phyloP scores from a whole-genome alignment of 345 rosid genomes.

The Raphanus raphanistrum region DNA sequence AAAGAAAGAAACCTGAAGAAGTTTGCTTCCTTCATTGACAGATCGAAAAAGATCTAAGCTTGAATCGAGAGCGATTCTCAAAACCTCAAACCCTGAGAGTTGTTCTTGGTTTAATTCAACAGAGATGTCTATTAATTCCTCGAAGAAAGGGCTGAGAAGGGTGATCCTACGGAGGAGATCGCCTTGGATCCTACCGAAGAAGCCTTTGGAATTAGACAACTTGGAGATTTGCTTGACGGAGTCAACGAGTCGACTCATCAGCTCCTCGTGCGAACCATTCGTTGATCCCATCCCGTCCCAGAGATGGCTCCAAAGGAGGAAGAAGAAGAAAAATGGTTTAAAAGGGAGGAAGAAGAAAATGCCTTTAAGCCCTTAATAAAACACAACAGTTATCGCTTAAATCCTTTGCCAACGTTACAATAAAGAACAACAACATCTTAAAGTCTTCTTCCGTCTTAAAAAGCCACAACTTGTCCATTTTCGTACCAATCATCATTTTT shows the following conservation, averaged over 20 bases:
- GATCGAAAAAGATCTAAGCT: conserved; percentile 62
- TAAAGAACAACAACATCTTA: neutral
- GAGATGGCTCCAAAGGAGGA: conserved; percentile 4
- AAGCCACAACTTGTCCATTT: conserved; percentile 19
- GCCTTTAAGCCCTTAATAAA: neutral
- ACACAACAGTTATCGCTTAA: conserved; percentile 11
- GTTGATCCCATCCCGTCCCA: conserved; percentile 37
- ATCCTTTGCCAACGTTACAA: conserved; percentile 11
- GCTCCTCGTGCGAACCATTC: conserved; percentile 42
- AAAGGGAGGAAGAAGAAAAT: neutral
- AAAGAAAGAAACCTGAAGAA: conserved; percentile 57
- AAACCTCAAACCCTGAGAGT: conserved; percentile 51
- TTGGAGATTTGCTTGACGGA: conserved; percentile 66
- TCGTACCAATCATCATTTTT: neutral
- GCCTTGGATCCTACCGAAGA: conserved; percentile 67
- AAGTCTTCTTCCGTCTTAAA: neutral
- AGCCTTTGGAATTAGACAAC: conserved; percentile 58
- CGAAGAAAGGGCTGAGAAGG: conserved; percentile 91
- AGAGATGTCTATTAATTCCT: conserved; percentile 65
- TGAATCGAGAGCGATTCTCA: conserved; percentile 62
- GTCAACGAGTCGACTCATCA: conserved; percentile 52
- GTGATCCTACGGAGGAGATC: conserved; percentile 86
- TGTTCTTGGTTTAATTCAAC: conserved; percentile 47
- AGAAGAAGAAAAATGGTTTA: neutral
- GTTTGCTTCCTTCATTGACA: conserved; percentile 69